Conservation (phyloP, 345 rosid species). For the Cardamine occulta region DNA sequence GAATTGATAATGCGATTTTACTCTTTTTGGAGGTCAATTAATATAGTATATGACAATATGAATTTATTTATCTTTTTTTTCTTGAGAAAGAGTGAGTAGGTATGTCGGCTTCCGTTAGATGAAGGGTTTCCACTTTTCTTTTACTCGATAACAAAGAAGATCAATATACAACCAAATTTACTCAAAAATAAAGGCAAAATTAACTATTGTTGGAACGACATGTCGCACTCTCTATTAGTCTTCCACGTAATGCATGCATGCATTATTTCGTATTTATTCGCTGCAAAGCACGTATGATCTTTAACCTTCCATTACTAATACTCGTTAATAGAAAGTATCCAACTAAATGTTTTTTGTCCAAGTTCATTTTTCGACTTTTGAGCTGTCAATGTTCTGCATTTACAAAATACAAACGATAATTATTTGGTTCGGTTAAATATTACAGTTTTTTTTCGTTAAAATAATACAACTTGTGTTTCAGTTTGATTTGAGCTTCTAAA, state of each 20-base stretch:
- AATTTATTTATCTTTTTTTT: not conserved
- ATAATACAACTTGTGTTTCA: not conserved
- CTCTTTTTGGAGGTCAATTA: too few species aligned
- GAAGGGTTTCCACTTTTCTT: slow-evolving; percentile 31
- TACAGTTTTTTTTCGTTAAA: not conserved
- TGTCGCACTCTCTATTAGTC: not conserved
- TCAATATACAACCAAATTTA: slow-evolving; percentile 8
- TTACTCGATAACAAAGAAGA: slow-evolving; percentile 6
- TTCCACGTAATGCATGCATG: slow-evolving; percentile 41
- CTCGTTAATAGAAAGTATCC: slow-evolving; percentile 17
- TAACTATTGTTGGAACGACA: not conserved
- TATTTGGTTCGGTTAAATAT: not conserved
- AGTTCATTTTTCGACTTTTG: slow-evolving; percentile 12
- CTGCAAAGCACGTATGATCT: slow-evolving; percentile 17
- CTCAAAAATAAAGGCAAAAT: not conserved
- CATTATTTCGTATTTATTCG: not conserved
- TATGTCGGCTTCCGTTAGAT: slow-evolving; percentile 26
- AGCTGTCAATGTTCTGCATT: not conserved
- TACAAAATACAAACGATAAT: not conserved
- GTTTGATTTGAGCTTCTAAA: not conserved
- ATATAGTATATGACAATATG: not conserved
- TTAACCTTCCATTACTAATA: not conserved
- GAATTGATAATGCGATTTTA: too few species aligned
- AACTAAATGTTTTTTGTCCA: not conserved
- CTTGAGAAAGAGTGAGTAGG: not conserved